phyloP scores from a whole-genome alignment of 2,329 filamentous ascomycete species.

The Tolypocladium guangdongense region DNA sequence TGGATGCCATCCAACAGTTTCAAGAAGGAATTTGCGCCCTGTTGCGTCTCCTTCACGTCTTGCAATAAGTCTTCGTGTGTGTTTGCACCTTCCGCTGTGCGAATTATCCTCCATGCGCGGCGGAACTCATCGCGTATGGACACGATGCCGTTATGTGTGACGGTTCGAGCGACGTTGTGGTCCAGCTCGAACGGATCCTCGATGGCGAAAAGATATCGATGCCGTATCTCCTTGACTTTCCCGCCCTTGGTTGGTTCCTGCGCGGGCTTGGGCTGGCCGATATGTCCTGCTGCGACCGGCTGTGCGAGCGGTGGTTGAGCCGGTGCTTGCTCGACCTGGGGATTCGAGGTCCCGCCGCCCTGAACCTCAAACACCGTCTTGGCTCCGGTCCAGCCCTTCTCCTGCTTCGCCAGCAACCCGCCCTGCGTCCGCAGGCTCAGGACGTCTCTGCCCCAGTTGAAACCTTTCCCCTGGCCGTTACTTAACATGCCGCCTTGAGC shows the following conservation, averaged over 20 bases:
- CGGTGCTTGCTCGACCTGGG: neutral
- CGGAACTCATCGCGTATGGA: conserved; percentile 78
- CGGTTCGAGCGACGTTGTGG: conserved; percentile 81
- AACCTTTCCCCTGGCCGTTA: conserved; percentile 42
- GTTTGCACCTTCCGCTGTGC: conserved; percentile 31
- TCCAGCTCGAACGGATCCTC: conserved; percentile 85
- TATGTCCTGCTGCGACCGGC: neutral
- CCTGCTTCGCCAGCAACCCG: conserved; percentile 60
- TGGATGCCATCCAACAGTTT: conserved; percentile 23
- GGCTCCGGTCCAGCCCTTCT: conserved; percentile 81
- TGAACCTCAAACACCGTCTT: conserved; percentile 53
- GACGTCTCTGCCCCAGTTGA: conserved; percentile 73
- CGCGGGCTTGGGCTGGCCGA: neutral
- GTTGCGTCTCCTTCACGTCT: conserved; percentile 29
- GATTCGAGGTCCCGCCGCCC: conserved; percentile 9
- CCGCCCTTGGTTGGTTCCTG: conserved; percentile 17
- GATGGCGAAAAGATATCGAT: conserved; percentile 78
- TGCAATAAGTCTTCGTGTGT: conserved; percentile 40
- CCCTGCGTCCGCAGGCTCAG: conserved; percentile 63
- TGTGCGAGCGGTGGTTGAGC: neutral
- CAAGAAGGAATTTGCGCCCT: conserved; percentile 12
- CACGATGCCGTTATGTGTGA: conserved; percentile 72
- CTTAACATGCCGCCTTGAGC: conserved; percentile 48
- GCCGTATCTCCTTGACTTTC: conserved; percentile 57
- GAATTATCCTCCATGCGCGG: conserved; percentile 64